A percentile compares a stretch with the other conserved stretches of the same genome.
Conservation (phyloP, 257 asterid genomes). For the Ophiorrhiza pumila region DNA sequence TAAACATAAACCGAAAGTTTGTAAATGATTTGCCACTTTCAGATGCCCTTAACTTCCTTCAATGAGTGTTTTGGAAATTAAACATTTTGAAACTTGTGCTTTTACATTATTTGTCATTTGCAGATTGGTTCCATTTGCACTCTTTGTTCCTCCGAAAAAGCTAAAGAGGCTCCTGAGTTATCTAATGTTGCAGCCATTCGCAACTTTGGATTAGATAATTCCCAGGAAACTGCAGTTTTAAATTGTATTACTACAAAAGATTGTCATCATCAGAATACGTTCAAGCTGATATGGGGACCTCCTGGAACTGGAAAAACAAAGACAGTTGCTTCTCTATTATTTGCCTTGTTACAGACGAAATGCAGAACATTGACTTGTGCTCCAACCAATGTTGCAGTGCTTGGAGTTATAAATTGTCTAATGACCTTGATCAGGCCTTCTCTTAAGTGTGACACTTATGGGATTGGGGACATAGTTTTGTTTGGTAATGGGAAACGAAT, state of each 20-base stretch:
- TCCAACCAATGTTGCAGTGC: constrained; percentile 60
- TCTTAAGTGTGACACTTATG: constrained; percentile 19
- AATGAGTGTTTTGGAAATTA: too few species aligned
- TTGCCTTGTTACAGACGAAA: constrained; percentile 36
- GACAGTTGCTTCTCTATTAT: constrained; percentile 38
- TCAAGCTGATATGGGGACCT: constrained; percentile 53
- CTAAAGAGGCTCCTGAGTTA: constrained; percentile 4
- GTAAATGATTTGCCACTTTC: not conserved
- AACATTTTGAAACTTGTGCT: too few species aligned
- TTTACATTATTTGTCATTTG: not conserved
- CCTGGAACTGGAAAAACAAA: constrained; percentile 68
- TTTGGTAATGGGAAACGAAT: constrained; percentile 28
- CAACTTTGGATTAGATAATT: constrained; percentile 38
- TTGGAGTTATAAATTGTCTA: constrained; percentile 49
- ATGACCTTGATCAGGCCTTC: constrained; percentile 25
- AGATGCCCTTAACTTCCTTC: not conserved
- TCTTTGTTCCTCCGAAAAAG: constrained; percentile 23
- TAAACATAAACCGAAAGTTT: too few species aligned
- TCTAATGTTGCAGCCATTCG: constrained; percentile 15
- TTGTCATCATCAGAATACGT: constrained; percentile 39
- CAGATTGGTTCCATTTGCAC: constrained; percentile 39
- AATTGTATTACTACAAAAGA: constrained; percentile 37
- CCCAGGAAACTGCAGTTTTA: constrained; percentile 48
- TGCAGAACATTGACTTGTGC: constrained; percentile 53
- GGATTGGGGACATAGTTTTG: constrained; percentile 36